phyloP scores from a whole-genome alignment of 2,329 filamentous ascomycete species.

The Apiospora koreana region DNA sequence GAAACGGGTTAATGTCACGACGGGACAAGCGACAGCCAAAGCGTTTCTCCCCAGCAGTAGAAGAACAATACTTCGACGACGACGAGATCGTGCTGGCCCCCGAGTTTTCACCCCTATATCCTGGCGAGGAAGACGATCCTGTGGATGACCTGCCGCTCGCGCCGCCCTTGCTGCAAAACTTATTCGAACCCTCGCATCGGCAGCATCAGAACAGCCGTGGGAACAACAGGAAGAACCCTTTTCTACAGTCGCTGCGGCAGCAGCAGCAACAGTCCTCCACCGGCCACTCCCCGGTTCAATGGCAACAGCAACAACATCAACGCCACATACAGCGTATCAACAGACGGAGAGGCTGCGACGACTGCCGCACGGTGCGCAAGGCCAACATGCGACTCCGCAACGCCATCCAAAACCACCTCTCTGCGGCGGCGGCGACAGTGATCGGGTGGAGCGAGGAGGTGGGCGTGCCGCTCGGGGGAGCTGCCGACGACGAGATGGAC shows the following conservation, averaged over 20 bases:
- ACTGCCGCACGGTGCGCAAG: slow-evolving; percentile 29
- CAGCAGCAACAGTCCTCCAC: neutral
- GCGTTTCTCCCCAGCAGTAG: neutral
- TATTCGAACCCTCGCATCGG: neutral
- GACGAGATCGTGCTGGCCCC: neutral
- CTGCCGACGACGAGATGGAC: slow-evolving; percentile 31
- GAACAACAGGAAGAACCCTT: neutral
- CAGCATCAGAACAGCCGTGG: neutral
- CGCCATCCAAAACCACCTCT: slow-evolving; percentile 16
- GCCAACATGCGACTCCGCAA: slow-evolving; percentile 29
- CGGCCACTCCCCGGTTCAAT: neutral
- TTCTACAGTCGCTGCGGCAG: neutral
- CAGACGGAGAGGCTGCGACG: slow-evolving; percentile 22
- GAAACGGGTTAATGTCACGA: neutral
- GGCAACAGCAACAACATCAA: neutral
- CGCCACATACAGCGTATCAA: neutral
- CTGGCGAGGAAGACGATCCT: neutral
- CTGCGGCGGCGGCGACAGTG: slow-evolving; percentile 14
- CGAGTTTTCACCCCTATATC: neutral
- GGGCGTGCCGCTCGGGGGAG: slow-evolving; percentile 22
- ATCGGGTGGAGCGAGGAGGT: slow-evolving; percentile 28
- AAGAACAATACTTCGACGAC: neutral
- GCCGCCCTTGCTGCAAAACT: neutral
- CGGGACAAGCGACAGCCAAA: neutral
- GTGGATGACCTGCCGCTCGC: neutral